Base-by-base conservation (phyloP, 2,329 filamentous ascomycete species). In the Diaporthe vexans region DNA sequence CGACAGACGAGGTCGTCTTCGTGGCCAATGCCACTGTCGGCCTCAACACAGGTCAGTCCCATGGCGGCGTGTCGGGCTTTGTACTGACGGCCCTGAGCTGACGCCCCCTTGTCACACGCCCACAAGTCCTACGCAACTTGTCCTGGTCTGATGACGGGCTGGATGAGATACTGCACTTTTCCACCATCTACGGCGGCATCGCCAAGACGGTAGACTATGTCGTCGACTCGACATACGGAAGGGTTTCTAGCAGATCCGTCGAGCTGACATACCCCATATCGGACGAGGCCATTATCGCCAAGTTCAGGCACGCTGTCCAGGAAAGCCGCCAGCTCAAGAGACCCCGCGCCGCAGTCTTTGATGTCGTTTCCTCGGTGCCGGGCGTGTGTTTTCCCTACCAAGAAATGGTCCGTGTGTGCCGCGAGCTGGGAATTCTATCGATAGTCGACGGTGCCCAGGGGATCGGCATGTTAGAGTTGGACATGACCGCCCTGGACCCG, bases 371-470 rank as follows among this genome's bases (percentile, higher is more conserved):
- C 11, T 95, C 93, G 37, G 86, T 93, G 29, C 96, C 96, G 0
- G 95, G 94, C 0, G 88, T 97, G 0, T 85, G 92, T 2, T 91
- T 98, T 78, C 96, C 96, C 0, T 98, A 94, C 83, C 91, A 95
- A 81, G 83, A 82, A 1, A 83, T 98, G 73, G 88, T 89, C 1
- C 81, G 83, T 10, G 87, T 89, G 0, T 98, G 95, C 81, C 88
- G 87, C 58, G 88, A 92, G 73, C 85, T 92, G 33, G 90, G 89
- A 0, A 85, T 98, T 4, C 80, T 96, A 71, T 95, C 93, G 78
- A 85, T 94, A 26, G 86, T 98, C 51, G 96, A 98, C 81, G 95
- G 91, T 21, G 96, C 96, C 0, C 96, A 98, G 83, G 93, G 93
- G 1, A 85, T 97, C 33, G 96, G 96, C 2, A 93, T 97, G 83